Conservation (phyloP, 2,329 filamentous ascomycete genomes). For the Apiospora kogelbergensis region DNA sequence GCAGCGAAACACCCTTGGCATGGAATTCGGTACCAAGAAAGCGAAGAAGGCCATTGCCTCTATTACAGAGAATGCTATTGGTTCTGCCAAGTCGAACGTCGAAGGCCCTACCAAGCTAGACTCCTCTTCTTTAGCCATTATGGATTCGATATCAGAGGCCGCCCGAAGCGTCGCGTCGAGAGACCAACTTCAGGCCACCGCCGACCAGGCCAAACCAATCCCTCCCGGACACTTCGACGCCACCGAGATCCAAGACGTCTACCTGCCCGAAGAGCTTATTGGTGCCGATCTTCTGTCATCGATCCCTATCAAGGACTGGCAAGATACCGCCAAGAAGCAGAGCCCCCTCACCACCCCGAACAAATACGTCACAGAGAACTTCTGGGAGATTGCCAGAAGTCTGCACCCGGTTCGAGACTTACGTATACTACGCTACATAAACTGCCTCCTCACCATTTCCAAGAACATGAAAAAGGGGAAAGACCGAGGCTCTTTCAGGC, state of each 20-base stretch:
- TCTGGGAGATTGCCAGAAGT: conserved; percentile 54
- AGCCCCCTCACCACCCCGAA: conserved; percentile 58
- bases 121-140: conserved; percentile 56
- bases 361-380: conserved; percentile 64
- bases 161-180: conserved; percentile 66
- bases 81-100: conserved; percentile 45
- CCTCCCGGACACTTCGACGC: conserved; percentile 69
- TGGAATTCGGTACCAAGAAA: conserved; percentile 83
- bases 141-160: conserved; percentile 61
- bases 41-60: conserved; percentile 70
- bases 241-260: conserved; percentile 69
- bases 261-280: conserved; percentile 65
- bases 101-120: conserved; percentile 47
- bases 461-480: conserved; percentile 46
- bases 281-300: conserved; percentile 65
- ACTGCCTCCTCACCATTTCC: conserved; percentile 53
- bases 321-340: conserved; percentile 61
- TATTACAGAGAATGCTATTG: conserved; percentile 67
- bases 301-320: conserved; percentile 73
- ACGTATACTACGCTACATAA: conserved; percentile 60
- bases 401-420: conserved; percentile 53
- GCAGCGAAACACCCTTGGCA: conserved; percentile 67
- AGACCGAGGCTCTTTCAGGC: conserved; percentile 45
- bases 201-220: conserved; percentile 70
- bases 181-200: conserved; percentile 62